Percentiles rank a stretch among this genome's conserved stretches.
phyloP scores from a whole-genome alignment of 73 alveolate genomes.

The Tetrahymena thermophila region DNA sequence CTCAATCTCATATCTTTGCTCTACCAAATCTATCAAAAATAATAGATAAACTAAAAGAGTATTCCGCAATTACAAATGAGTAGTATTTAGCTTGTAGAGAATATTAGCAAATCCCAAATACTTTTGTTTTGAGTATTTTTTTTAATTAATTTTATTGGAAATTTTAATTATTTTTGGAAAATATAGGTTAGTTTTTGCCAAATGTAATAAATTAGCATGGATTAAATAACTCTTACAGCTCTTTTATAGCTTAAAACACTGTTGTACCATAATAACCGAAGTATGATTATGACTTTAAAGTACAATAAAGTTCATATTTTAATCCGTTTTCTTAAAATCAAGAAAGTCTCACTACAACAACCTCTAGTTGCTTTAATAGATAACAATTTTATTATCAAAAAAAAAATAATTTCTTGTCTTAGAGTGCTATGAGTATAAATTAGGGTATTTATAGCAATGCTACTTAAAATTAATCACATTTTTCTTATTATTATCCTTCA shows the following conservation, averaged over 20 bases:
- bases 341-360: background rate
- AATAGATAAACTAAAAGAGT: background rate
- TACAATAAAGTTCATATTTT: background rate
- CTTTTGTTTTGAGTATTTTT: background rate
- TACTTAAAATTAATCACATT: background rate
- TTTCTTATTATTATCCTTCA: too few species aligned
- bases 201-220: background rate
- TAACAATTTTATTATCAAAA: too few species aligned
- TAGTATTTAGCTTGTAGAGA: background rate
- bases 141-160: too few species aligned
- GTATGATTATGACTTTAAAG: background rate
- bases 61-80: background rate
- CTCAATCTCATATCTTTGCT: constrained; percentile 16
- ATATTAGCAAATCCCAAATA: background rate
- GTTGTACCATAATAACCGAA: background rate
- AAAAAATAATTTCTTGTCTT: background rate
- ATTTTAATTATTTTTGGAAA: too few species aligned
- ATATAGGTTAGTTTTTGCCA: background rate
- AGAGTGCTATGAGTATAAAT: background rate
- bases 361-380: background rate
- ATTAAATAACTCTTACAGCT: background rate
- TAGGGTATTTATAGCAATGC: background rate
- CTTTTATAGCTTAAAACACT: background rate
- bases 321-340: background rate
- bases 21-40: constrained; percentile 8